Percentiles rank a stretch among this genome's conserved stretches.
These are phyloP conservation scores for Drosera capensis DNA, from an alignment of 148 eudicot genomes.

Conservation along the genomic window DNA sequence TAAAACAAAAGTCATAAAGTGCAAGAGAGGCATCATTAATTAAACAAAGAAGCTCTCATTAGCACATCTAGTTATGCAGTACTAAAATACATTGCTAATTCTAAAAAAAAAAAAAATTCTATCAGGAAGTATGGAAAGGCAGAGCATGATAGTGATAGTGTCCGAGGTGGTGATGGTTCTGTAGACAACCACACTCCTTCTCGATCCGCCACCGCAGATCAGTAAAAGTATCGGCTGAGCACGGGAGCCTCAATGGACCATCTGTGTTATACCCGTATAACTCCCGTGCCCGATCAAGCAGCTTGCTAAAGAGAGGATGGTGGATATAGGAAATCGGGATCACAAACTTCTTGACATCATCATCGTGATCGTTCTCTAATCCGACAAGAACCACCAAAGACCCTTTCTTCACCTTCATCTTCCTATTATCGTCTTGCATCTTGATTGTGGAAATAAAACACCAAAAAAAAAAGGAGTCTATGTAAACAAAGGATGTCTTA, in stretches of 20 bases:
- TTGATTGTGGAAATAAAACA: too few species aligned
- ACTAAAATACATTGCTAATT: too few species aligned
- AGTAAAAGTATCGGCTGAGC: conserved; percentile 37
- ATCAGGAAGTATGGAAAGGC: conserved; percentile 23
- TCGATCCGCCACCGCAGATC: conserved; percentile 33
- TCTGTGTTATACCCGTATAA: conserved; percentile 29
- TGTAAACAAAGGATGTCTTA: too few species aligned
- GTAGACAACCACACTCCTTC: conserved; percentile 7
- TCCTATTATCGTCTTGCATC: conserved; percentile 7
- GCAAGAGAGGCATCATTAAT: too few species aligned
- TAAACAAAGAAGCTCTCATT: too few species aligned
- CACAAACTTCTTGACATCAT: conserved; percentile 15
- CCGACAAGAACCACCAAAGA: conserved; percentile 30
- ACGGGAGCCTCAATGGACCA: conserved; percentile 38
- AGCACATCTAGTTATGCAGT: too few species aligned
- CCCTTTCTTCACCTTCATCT: conserved; percentile 31
- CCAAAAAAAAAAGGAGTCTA: too few species aligned
- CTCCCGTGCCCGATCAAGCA: conserved; percentile 36
- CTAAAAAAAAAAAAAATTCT: too few species aligned
- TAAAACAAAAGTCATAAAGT: too few species aligned
- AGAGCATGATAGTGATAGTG: conserved; percentile 12
- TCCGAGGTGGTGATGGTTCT: conserved; percentile 8
- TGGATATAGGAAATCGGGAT: conserved; percentile 40
- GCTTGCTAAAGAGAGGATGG: conserved; percentile 25
- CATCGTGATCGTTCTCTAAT: conserved; percentile 9